Evolutionary conservation across 108 stramenopile genomes (phyloP), one percentile per base, ranked within the genome.

Genomic region (Aureococcus anophagefferens): DNA sequence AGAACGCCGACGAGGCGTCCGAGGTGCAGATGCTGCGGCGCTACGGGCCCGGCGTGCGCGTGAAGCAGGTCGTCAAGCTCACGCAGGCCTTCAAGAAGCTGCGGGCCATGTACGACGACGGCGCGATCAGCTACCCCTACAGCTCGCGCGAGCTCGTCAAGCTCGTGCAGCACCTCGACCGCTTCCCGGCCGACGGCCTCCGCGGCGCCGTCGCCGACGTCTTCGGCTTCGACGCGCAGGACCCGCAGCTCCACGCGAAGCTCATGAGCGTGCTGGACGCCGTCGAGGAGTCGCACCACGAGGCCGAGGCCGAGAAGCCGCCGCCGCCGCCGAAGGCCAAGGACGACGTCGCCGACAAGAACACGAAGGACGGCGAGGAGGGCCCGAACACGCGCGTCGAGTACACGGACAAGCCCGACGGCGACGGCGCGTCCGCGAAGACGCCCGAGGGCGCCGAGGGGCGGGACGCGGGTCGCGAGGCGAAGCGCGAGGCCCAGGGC

Each of bases 161-260:
- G n/a, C 88, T 91, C 5, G 87, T 85, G 18, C 84, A 84, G 72
- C 94, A 95, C 77, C 31, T 93, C 62, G 76, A 83, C 70, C 89
- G 90, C 3, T 66, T 70, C 7, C 91, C 93, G 72, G 87, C 84
- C 14, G 83, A 68, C 28, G 40, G 40, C 40, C 9, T 44, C 9
- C 9, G 40, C 40, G 68, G 36, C 33, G 88, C 91, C 30, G 68
- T 95, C 29, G 75, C 84, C 33, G 91, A 93, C 77, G 88, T 95
- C 28, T 70, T 95, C 31, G 88, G 80, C 35, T 90, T 89, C 68
- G 93, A 94, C 73, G 72, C 82, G 15, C 88, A 79, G 72, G 89
- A 3, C 21, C 51, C 51, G 51, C 21, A 16, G 21, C 51, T n/a
- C n/a, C n/a, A n/a, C n/a, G n/a, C n/a, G n/a, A n/a, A n/a, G n/a